Conservation (phyloP, 768 basidiomycete genomes). For the Peribolospora kevripleyi region DNA sequence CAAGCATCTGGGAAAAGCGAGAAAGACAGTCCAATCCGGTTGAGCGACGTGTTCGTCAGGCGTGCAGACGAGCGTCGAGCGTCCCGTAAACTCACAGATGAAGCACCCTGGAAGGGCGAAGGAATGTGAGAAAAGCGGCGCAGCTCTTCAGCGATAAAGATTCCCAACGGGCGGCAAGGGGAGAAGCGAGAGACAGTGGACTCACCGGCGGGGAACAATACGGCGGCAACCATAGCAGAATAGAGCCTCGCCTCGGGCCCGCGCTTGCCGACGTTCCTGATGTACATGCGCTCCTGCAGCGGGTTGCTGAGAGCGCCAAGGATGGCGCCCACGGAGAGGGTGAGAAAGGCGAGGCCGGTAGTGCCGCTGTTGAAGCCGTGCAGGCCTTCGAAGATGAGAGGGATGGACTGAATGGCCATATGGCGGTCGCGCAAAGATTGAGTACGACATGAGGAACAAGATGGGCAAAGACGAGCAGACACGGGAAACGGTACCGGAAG, state of each 20-base stretch:
- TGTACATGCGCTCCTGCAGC: constrained; percentile 16
- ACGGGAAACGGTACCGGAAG: not conserved
- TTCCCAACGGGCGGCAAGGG: no score
- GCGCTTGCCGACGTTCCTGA: constrained; percentile 8
- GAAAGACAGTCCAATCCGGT: no score
- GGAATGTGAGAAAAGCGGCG: no score
- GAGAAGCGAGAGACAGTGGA: no score
- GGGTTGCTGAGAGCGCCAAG: constrained; percentile 14
- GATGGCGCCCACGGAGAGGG: constrained; percentile 21
- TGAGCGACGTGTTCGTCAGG: no score
- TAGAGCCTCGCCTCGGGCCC: constrained; percentile 19
- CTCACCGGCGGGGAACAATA: constrained; percentile 12
- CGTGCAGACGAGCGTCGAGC: no score
- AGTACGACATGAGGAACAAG: not conserved
- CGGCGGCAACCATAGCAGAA: constrained; percentile 15
- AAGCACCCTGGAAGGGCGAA: no score
- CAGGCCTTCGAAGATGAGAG: constrained; percentile 31
- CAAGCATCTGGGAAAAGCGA: no score
- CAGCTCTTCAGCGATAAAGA: no score
- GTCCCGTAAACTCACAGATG: no score
- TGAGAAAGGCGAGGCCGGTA: constrained; percentile 35
- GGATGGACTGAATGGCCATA: constrained; percentile 10
- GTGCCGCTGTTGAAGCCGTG: constrained; percentile 38
- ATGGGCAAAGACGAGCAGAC: no score
- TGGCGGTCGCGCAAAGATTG: not conserved